phyloP scores from a whole-genome alignment of 768 basidiomycete genomes.

The Lepiota venenata region DNA sequence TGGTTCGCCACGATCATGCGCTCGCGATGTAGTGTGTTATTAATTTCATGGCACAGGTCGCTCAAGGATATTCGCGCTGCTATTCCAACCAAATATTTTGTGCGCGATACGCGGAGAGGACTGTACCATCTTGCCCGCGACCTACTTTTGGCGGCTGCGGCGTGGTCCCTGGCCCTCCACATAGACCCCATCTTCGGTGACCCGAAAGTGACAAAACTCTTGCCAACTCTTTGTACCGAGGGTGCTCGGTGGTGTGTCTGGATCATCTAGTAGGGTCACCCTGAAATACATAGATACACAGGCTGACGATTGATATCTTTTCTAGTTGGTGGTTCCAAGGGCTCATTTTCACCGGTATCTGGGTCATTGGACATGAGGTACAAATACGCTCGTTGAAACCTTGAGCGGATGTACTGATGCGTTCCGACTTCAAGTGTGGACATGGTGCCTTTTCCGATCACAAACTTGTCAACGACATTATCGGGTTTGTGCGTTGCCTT shows the following conservation, averaged over 20 bases:
- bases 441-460: conserved; percentile 54
- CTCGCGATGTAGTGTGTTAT: not conserved
- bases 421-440: conserved; percentile 38
- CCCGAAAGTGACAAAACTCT: conserved; percentile 15
- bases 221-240: conserved; percentile 35
- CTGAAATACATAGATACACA: not conserved
- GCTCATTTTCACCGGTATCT: conserved; percentile 54
- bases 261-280: conserved; percentile 38
- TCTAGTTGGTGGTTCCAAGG: conserved; percentile 63
- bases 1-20: conserved; percentile 28
- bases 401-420: not conserved
- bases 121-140: conserved; percentile 44
- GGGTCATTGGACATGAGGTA: conserved; percentile 61
- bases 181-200: conserved; percentile 41
- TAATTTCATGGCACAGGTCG: conserved; percentile 27
- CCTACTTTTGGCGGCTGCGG: conserved; percentile 35
- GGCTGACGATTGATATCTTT: conserved; percentile 2
- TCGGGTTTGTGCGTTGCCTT: conserved; percentile 44
- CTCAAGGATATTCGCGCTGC: conserved; percentile 48
- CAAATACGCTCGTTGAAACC: conserved; percentile 2
- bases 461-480: conserved; percentile 42
- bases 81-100: conserved; percentile 44
- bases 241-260: conserved; percentile 39
- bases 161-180: conserved; percentile 38
- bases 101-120: conserved; percentile 37